Base-by-base conservation (phyloP, 1,284 basidiomycete genomes). In the Entoloma clypeatum region DNA sequence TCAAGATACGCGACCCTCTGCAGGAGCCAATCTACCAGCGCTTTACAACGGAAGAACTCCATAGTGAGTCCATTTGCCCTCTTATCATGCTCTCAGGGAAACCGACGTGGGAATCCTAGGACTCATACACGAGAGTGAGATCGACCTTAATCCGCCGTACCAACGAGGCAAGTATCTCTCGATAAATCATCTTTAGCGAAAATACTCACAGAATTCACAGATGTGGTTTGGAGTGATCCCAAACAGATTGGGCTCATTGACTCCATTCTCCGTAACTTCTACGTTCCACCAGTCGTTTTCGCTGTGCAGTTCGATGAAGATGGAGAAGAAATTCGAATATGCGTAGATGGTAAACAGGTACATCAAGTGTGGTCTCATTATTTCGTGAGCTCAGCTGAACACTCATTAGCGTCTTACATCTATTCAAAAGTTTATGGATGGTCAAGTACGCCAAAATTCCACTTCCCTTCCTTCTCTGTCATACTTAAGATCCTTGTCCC, bases 291-390 rank as follows among this genome's bases (percentile, higher is more conserved):
- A 0, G 68, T 88, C n/a, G 77, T 87, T 23, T 85, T 87, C 43
- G 75, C 79, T 4, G 68, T 82, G 1, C 62, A 62, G 33, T 58
- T 51, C 14, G 72, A 77, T 40, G 73, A 77, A 7, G 76, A 79
- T 0, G 78, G 74, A 0, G 69, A 73, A 34, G 63, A 67, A 28
- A 60, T 74, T n/a, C 62, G 75, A 44, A 62, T 79, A 36, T 88
- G 86, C 48, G 81, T 87, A 9, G 86, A 87, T 49, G 84, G 84
- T 4, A 88, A 87, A 55, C 84, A 86, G 55, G 71, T 70, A 38
- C 30, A 60, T 48, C 3, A 18, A 29, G 10, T 36, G 29, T 16
- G 22, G 23, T 10, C n/a, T 33, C 2, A 45, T 45, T 10, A 44
- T 43, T 9, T 16, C 19, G 28, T n/a, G n/a, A 4, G 3, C 16